Evolutionary conservation across 331 rosid species (phyloP).

Genomic region (Rosa hybrid): DNA sequence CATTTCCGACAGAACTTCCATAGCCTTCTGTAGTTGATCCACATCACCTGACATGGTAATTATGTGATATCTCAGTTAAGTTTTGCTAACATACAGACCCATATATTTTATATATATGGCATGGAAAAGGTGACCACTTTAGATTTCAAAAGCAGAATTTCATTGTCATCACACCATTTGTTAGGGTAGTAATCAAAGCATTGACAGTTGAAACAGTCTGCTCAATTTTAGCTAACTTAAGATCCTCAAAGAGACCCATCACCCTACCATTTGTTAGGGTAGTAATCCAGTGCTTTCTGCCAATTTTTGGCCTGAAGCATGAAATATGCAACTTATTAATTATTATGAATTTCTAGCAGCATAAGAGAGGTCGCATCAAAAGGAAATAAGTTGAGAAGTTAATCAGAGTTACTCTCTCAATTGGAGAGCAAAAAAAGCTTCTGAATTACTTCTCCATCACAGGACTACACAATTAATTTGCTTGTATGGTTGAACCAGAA

Average conservation of each 20-base stretch:
- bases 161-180: background rate
- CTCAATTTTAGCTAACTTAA: slow-evolving; percentile 58
- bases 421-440: no score
- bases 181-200: slow-evolving; percentile 86
- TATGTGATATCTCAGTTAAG: slow-evolving; percentile 26
- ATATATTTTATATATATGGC: background rate
- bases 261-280: no score
- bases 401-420: no score
- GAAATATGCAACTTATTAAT: slow-evolving; percentile 29
- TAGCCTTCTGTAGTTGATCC: slow-evolving; percentile 76
- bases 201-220: slow-evolving; percentile 79
- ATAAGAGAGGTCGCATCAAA: no score
- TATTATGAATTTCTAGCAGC: slow-evolving; percentile 18
- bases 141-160: background rate
- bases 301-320: slow-evolving; percentile 81
- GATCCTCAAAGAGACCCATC: slow-evolving; percentile 74
- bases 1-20: slow-evolving; percentile 83
- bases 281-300: slow-evolving; percentile 85
- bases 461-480: no score
- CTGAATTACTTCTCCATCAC: no score
- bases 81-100: slow-evolving; percentile 19
- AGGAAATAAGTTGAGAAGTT: no score
- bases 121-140: background rate
- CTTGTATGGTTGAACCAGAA: no score
- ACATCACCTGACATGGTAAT: slow-evolving; percentile 68